Conservation (phyloP, 2,329 filamentous ascomycete genomes). For the Trichoderma afroharzianum region DNA sequence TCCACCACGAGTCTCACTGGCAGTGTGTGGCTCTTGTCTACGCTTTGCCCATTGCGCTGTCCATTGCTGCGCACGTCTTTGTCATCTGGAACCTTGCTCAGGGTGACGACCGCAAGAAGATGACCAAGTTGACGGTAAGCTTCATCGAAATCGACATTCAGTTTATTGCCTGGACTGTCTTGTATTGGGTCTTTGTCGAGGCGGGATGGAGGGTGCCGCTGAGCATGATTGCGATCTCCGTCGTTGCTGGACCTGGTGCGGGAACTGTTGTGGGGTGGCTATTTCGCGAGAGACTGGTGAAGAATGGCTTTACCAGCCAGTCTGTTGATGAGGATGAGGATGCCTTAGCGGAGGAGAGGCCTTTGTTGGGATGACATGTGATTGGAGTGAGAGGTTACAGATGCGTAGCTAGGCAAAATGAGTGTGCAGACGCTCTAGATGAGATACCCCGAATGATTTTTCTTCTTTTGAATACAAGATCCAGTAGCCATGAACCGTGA, state of each 20-base stretch:
- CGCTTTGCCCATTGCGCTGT: slow-evolving; percentile 42
- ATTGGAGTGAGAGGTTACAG: not conserved
- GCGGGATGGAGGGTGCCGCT: slow-evolving; percentile 41
- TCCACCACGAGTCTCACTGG: slow-evolving; percentile 44
- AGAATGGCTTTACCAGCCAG: slow-evolving; percentile 22
- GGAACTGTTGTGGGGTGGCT: slow-evolving; percentile 39
- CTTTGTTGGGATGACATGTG: slow-evolving; percentile 28
- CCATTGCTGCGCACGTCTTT: slow-evolving; percentile 41
- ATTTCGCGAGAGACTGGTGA: slow-evolving; percentile 36
- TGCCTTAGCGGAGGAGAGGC: slow-evolving; percentile 30
- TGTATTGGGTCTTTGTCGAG: slow-evolving; percentile 54
- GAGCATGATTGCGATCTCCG: slow-evolving; percentile 29
- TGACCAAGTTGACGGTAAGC: slow-evolving; percentile 45
- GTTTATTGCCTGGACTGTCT: slow-evolving; percentile 44
- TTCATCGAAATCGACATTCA: slow-evolving; percentile 47
- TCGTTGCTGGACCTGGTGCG: slow-evolving; percentile 37
- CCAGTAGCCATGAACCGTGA: not conserved
- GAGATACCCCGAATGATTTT: not conserved
- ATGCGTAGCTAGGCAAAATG: not conserved
- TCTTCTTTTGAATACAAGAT: not conserved
- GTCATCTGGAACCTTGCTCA: slow-evolving; percentile 38
- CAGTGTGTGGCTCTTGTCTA: slow-evolving; percentile 42
- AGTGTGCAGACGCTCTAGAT: not conserved
- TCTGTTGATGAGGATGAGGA: slow-evolving; percentile 18
- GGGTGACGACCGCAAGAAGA: slow-evolving; percentile 41